Conservation (phyloP, 305 asterid species). For the Fraxinus nigra region DNA sequence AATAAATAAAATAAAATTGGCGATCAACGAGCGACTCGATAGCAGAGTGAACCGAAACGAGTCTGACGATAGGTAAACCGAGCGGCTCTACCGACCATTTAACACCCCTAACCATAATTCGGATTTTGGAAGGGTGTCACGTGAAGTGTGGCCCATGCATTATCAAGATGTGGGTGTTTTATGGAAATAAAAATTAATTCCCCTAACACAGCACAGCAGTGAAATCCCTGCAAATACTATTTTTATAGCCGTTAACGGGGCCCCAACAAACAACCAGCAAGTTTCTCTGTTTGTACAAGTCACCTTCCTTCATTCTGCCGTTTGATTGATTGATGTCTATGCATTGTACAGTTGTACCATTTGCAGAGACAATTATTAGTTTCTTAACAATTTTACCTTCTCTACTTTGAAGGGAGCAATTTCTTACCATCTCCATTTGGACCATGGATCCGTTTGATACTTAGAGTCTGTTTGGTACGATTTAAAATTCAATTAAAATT, state of each 20-base stretch:
- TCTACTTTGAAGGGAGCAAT: neutral
- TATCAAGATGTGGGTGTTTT: slow-evolving; percentile 39
- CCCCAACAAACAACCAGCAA: slow-evolving; percentile 13
- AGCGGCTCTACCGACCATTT: too few species aligned
- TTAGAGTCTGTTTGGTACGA: too few species aligned
- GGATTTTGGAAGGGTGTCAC: neutral
- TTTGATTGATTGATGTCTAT: slow-evolving; percentile 15
- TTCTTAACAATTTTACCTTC: slow-evolving; percentile 17
- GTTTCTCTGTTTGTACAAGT: slow-evolving; percentile 2
- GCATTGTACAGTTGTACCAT: neutral
- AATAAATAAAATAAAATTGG: too few species aligned
- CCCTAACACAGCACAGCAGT: slow-evolving; percentile 24
- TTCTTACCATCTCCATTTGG: neutral
- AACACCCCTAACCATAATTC: too few species aligned
- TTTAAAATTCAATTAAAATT: too few species aligned
- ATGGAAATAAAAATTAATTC: slow-evolving; percentile 25
- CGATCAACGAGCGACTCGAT: too few species aligned
- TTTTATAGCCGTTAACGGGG: slow-evolving; percentile 41
- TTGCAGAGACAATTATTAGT: slow-evolving; percentile 1
- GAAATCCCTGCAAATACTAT: slow-evolving; percentile 21
- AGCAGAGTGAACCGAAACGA: too few species aligned
- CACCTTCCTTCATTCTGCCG: neutral
- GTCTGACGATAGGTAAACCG: too few species aligned
- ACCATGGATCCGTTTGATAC: too few species aligned
- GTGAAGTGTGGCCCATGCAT: slow-evolving; percentile 21